Conservation (phyloP, 257 asterid genomes). For the Solanum habrochaites region DNA sequence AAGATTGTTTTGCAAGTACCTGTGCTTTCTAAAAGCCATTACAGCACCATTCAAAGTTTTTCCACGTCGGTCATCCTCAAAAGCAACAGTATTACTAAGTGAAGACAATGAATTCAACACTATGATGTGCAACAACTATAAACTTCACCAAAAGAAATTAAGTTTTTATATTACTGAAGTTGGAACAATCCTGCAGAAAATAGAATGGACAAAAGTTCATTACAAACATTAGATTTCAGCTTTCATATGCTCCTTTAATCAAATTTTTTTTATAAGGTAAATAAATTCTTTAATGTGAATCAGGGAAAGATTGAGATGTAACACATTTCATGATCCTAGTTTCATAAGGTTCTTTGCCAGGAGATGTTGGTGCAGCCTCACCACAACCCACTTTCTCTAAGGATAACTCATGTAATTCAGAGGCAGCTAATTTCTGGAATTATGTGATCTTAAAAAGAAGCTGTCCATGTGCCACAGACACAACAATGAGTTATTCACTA, state of each 20-base stretch:
- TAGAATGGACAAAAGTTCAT: background rate
- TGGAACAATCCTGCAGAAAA: background rate
- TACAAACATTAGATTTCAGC: background rate
- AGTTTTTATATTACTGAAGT: background rate
- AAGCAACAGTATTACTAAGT: conserved; percentile 55
- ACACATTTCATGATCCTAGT: background rate
- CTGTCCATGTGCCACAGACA: background rate
- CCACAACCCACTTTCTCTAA: background rate
- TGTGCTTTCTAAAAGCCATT: conserved; percentile 79
- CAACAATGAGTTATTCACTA: background rate
- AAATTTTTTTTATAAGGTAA: background rate
- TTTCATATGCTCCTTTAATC: background rate
- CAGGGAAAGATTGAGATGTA: background rate
- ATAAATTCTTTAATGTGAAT: background rate
- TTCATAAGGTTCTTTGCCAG: background rate
- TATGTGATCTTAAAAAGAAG: background rate
- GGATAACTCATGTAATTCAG: background rate
- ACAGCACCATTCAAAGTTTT: conserved; percentile 80
- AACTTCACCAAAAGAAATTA: background rate
- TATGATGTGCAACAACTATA: conserved; percentile 21
- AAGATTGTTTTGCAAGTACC: conserved; percentile 30
- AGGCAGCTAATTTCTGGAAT: background rate
- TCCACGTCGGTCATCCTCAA: conserved; percentile 43
- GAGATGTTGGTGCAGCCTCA: background rate
- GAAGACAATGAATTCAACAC: conserved; percentile 58